Percentiles rank a stretch among this genome's conserved stretches.
These are phyloP conservation scores for Chaetomium cochliodes DNA, from an alignment of 495 filamentous ascomycete genomes.

Conservation along the genomic window DNA sequence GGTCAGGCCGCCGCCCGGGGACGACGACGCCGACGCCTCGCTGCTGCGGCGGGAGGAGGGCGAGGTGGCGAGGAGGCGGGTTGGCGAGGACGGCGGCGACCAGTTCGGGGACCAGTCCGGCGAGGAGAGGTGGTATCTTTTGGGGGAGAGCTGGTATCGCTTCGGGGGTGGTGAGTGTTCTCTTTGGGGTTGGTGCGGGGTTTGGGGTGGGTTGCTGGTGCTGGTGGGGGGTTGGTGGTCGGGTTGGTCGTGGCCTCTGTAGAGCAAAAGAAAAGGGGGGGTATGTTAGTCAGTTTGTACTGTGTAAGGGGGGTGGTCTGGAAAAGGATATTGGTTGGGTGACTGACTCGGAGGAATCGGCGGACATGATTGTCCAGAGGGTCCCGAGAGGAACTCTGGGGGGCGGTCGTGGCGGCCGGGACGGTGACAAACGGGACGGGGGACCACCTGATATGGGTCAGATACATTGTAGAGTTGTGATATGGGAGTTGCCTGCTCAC, in stretches of 20 bases:
- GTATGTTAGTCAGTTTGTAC: not conserved
- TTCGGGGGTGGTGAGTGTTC: not conserved
- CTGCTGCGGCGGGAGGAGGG: not conserved
- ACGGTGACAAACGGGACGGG: not conserved
- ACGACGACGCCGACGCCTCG: not conserved
- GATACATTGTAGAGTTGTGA: too few relatives aligned
- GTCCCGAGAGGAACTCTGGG: conserved; percentile 7
- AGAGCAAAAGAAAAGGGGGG: not conserved
- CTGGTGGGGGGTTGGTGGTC: not conserved
- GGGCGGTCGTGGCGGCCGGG: not conserved
- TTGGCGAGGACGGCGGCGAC: not conserved
- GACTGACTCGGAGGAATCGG: conserved; percentile 16
- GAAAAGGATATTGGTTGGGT: not conserved
- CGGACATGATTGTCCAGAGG: conserved; percentile 18
- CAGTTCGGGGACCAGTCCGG: not conserved
- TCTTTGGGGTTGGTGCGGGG: not conserved
- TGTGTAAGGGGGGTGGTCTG: not conserved
- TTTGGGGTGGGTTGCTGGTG: not conserved
- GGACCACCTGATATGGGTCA: not conserved
- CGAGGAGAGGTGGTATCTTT: conserved; percentile 1
- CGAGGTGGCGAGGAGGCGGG: not conserved
- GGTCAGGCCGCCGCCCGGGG: not conserved
- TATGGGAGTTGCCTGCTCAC: not conserved
- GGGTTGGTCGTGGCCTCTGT: not conserved
- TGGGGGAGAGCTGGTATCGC: not conserved